phyloP scores from a whole-genome alignment of 2,329 filamentous ascomycete genomes.

The Ophiostoma angusticollis region DNA sequence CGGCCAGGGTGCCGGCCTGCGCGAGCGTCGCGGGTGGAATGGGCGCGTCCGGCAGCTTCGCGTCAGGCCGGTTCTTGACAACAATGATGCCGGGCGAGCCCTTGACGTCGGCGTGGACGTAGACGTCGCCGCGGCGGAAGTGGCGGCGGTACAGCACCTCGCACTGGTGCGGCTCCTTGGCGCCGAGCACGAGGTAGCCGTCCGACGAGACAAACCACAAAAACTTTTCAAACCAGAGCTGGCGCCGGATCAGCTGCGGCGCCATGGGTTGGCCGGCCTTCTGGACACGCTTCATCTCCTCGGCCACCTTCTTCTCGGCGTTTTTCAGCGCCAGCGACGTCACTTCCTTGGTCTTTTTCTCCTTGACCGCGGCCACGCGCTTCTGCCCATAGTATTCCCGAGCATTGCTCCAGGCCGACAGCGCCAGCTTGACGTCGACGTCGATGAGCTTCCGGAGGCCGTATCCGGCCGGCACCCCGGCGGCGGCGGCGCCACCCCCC shows the following conservation, averaged over 20 bases:
- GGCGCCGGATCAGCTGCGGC: conserved; percentile 67
- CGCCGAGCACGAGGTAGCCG: conserved; percentile 81
- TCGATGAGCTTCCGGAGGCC: conserved; percentile 37
- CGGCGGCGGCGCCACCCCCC: no score
- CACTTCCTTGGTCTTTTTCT: conserved; percentile 73
- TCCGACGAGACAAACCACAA: conserved; percentile 91
- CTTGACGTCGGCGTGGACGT: conserved; percentile 78
- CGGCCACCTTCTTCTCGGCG: conserved; percentile 75
- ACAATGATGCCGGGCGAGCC: conserved; percentile 67
- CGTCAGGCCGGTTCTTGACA: conserved; percentile 73
- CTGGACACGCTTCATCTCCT: conserved; percentile 73
- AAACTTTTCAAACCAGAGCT: conserved; percentile 96
- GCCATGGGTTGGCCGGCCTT: conserved; percentile 79
- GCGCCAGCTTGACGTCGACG: conserved; percentile 72
- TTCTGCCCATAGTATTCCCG: conserved; percentile 86
- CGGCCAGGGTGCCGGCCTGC: conserved; percentile 74
- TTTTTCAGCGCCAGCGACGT: conserved; percentile 76
- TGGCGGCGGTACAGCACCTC: conserved; percentile 85
- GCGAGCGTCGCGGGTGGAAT: conserved; percentile 85
- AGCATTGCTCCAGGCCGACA: conserved; percentile 82
- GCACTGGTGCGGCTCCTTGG: conserved; percentile 77
- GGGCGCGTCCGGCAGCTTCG: conserved; percentile 58
- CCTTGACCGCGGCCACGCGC: conserved; percentile 70
- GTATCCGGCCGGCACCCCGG: no score
- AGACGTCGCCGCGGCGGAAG: conserved; percentile 78